Percentiles rank a stretch among this genome's conserved stretches.
Evolutionary conservation across 139 green algal genomes (phyloP).

Genomic region (Pycnococcus provasolii): DNA sequence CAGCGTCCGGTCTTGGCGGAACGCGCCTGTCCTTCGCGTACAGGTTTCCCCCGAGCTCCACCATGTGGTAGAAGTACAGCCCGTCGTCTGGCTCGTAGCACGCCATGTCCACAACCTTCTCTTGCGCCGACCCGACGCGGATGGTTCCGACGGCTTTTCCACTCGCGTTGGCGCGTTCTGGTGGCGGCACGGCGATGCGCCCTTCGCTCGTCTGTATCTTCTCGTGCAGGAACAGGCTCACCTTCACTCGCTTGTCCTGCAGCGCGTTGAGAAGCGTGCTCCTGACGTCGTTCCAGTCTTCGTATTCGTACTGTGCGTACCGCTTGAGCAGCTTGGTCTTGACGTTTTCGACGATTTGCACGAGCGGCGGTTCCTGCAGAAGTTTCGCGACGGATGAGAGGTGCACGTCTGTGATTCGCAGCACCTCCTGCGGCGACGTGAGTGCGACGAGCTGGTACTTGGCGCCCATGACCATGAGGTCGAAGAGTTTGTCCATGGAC

Average conservation of each 20-base stretch:
- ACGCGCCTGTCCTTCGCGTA: constrained; percentile 8
- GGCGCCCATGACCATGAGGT: constrained; percentile 67
- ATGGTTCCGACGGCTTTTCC: background rate
- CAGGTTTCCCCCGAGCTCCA: constrained; percentile 8
- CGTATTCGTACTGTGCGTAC: background rate
- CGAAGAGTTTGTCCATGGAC: constrained; percentile 76
- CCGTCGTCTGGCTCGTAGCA: background rate
- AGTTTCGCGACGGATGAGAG: background rate
- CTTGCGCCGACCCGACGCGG: background rate
- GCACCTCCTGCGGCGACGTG: constrained; percentile 30
- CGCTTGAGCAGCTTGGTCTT: background rate
- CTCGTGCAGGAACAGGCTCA: constrained; percentile 48
- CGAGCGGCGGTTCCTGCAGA: background rate
- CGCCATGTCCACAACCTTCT: background rate
- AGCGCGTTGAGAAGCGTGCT: constrained; percentile 30
- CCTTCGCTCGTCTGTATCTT: constrained; percentile 45
- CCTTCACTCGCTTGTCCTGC: constrained; percentile 48
- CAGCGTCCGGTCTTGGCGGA: background rate
- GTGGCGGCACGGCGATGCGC: constrained; percentile 38
- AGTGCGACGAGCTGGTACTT: constrained; percentile 51
- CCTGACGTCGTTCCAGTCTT: constrained; percentile 30
- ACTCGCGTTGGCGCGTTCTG: background rate
- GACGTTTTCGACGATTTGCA: background rate
- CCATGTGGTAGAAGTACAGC: background rate
- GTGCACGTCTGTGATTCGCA: constrained; percentile 29